Evolutionary conservation across 2,329 filamentous ascomycete genomes (phyloP), one percentile per base, ranked within the genome.

Genomic region (Daldinia sp.): DNA sequence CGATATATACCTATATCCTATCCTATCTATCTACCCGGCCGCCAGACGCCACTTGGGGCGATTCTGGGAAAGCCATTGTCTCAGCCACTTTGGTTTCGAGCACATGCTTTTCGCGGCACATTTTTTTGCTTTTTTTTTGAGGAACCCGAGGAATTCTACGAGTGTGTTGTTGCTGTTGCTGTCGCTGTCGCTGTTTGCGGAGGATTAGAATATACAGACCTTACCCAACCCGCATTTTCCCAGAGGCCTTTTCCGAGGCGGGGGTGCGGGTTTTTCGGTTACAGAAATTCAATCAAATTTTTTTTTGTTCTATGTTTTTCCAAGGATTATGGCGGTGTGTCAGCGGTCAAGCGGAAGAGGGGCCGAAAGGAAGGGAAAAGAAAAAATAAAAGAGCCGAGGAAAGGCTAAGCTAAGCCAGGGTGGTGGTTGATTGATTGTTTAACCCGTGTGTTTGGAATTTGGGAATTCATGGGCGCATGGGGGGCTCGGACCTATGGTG

Each of bases 221-320:
- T 39, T 37, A 54, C 51, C 51, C 51, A 54, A 54, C 51, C 51
- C 33, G 30, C 51, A 35, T 54, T 54, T 13, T 39, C 65, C 65
- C 56, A 67, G 56, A 64, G 65, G 65, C 60, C 56, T 64, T 59
- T 58, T 46, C 58, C 46, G 13, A 53, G 54, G 64, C 64, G 63
- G 64, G 64, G 64, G 44, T 67, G 58, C 57, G 59, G 20, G 51
- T 30, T 37, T 37, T 54, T 54, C 51, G 51, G 51, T 54, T 54
- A 7, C 7, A 35, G 33, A 35, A 35, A 35, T 35, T 35, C 33
- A 35, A 35, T 35, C 9, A 3, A 35, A 35, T 35, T 35, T 37
- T 54, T 6, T 54, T 54, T 54, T 54, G 13, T 53, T 53, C 20
- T 2, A 23, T 53, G 50, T 53, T 35, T 50, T 50, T 23, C 28